These are phyloP conservation scores for Cystofilobasidium macerans DNA, from an alignment of 768 basidiomycete species.

Conservation along the genomic window DNA sequence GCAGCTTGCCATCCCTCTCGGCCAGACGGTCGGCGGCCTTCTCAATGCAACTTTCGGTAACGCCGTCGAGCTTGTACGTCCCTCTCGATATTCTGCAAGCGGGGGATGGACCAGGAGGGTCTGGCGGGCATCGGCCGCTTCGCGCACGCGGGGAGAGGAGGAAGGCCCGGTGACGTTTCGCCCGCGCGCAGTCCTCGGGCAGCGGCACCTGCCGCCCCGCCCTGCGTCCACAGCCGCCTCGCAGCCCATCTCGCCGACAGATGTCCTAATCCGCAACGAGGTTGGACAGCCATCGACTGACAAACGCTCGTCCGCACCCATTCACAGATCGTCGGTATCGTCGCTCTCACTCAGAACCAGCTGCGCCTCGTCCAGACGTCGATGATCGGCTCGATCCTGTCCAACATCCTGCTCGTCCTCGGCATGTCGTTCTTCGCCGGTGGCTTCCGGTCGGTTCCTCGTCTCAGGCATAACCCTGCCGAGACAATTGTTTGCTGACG, in stretches of 20 bases:
- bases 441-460: slow-evolving; percentile 14
- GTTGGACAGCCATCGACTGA: too few relatives aligned
- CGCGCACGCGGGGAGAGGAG: too few relatives aligned
- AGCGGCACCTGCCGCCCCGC: too few relatives aligned
- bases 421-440: slow-evolving; percentile 24
- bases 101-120: not conserved
- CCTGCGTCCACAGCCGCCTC: too few relatives aligned
- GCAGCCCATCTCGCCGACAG: too few relatives aligned
- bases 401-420: slow-evolving; percentile 25
- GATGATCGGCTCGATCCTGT: slow-evolving; percentile 26
- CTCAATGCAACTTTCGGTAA: slow-evolving; percentile 26
- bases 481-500: too few relatives aligned
- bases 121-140: not conserved
- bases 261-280: too few relatives aligned
- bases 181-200: not conserved
- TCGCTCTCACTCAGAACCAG: slow-evolving; percentile 25
- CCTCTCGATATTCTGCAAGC: not conserved
- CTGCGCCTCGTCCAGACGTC: slow-evolving; percentile 22
- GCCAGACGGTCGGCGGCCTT: slow-evolving; percentile 54
- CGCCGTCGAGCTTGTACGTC: slow-evolving; percentile 16
- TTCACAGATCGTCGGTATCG: slow-evolving; percentile 17
- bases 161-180: too few relatives aligned
- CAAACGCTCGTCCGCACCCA: too few relatives aligned
- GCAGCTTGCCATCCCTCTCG: slow-evolving; percentile 48
- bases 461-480: too few relatives aligned